Percentiles rank a stretch among this genome's conserved stretches.
These are phyloP conservation scores for Pseudopithomyces chartarum DNA, from an alignment of 2,329 filamentous ascomycete genomes.

Conservation along the genomic window DNA sequence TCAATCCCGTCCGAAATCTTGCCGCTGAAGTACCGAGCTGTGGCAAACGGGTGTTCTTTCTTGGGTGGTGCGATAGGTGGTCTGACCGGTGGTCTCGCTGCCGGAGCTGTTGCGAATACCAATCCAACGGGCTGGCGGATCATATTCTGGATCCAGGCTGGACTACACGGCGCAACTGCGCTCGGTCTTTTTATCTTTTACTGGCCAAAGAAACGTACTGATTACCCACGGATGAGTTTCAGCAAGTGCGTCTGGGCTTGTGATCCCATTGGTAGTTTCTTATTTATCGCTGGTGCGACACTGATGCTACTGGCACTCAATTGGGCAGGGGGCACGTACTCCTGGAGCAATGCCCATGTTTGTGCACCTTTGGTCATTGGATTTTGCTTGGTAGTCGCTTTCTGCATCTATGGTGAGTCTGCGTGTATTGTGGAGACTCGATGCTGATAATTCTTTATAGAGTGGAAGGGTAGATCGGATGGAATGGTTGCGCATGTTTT, in stretches of 20 bases:
- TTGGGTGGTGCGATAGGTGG: constrained; percentile 58
- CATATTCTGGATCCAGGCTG: constrained; percentile 66
- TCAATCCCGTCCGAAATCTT: constrained; percentile 63
- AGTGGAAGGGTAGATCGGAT: constrained; percentile 61
- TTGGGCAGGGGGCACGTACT: constrained; percentile 36
- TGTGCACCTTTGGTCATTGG: constrained; percentile 29
- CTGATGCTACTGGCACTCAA: constrained; percentile 37
- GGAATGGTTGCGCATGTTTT: constrained; percentile 63
- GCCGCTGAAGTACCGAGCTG: constrained; percentile 60
- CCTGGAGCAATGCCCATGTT: constrained; percentile 31
- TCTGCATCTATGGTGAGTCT: constrained; percentile 33
- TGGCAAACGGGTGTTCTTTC: constrained; percentile 61
- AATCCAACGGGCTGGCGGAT: constrained; percentile 57
- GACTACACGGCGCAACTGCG: constrained; percentile 55
- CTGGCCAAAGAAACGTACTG: constrained; percentile 37
- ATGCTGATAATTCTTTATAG: constrained; percentile 33
- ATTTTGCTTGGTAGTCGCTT: constrained; percentile 27
- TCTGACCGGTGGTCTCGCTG: constrained; percentile 56
- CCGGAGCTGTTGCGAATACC: constrained; percentile 58
- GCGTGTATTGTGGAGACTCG: rapidly evolving
- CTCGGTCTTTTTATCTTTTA: constrained; percentile 52
- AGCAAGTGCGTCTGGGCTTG: constrained; percentile 36
- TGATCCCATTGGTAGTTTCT: constrained; percentile 33
- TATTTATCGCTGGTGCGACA: constrained; percentile 31
- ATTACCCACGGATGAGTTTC: constrained; percentile 30